These are phyloP conservation scores for Nitzschia palea DNA, from an alignment of 108 stramenopile genomes.

Conservation along the genomic window DNA sequence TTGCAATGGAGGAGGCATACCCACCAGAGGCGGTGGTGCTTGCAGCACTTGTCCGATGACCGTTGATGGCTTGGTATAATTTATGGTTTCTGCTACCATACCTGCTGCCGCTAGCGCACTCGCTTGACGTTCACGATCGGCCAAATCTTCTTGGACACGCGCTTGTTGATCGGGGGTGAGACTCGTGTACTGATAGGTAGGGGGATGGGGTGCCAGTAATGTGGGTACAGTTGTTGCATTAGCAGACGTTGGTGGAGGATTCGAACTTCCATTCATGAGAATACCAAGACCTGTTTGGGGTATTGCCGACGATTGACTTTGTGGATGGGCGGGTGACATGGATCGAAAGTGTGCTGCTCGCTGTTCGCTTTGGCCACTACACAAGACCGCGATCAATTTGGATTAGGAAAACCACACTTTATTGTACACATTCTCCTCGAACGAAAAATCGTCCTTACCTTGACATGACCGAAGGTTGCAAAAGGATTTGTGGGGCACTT, in stretches of 20 bases:
- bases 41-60: conserved; percentile 42
- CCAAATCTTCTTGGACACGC: conserved; percentile 55
- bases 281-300: conserved; percentile 78
- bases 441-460: not conserved
- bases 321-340: conserved; percentile 22
- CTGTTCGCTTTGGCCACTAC: conserved; percentile 17
- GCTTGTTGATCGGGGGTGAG: conserved; percentile 48
- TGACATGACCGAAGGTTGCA: conserved; percentile 17
- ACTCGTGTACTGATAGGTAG: conserved; percentile 26
- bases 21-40: conserved; percentile 46
- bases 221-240: not conserved
- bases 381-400: not conserved
- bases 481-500: conserved; percentile 2
- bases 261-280: conserved; percentile 45
- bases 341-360: conserved; percentile 46
- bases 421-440: not conserved
- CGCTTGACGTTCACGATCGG: conserved; percentile 84
- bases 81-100: conserved; percentile 64
- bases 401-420: conserved; percentile 2
- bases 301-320: conserved; percentile 19
- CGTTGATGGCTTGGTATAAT: conserved; percentile 6
- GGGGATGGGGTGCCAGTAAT: conserved; percentile 20
- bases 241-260: not conserved
- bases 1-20: conserved; percentile 14
- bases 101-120: conserved; percentile 84